These are phyloP conservation scores for Suillus subluteus DNA, from an alignment of 768 basidiomycete genomes.

Conservation along the genomic window DNA sequence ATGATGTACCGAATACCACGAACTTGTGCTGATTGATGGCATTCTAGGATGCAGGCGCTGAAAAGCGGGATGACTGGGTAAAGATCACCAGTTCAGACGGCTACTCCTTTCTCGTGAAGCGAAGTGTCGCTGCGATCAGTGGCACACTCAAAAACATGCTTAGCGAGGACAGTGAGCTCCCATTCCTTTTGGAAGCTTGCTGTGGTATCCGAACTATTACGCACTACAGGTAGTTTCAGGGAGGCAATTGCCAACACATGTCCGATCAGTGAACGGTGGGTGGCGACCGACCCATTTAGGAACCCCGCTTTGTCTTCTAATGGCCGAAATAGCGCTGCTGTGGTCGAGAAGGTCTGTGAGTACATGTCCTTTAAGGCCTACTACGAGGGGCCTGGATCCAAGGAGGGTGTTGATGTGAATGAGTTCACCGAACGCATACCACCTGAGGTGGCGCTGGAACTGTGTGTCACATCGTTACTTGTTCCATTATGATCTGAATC, in stretches of 20 bases:
- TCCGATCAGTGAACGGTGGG: constrained; percentile 72
- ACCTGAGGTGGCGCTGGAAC: constrained; percentile 85
- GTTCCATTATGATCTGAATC: constrained; percentile 5
- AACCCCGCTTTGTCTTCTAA: constrained; percentile 4
- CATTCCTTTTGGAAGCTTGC: constrained; percentile 14
- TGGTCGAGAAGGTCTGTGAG: constrained; percentile 88
- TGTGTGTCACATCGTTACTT: constrained; percentile 48
- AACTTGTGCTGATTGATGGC: constrained; percentile 2
- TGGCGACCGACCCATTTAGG: background rate
- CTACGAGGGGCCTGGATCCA: constrained; percentile 68
- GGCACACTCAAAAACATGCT: constrained; percentile 85
- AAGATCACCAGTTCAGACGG: constrained; percentile 79
- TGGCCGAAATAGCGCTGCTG: constrained; percentile 50
- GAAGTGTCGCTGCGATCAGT: constrained; percentile 76
- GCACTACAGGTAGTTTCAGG: constrained; percentile 62
- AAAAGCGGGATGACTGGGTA: constrained; percentile 63
- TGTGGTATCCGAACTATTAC: constrained; percentile 14
- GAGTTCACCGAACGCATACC: constrained; percentile 85
- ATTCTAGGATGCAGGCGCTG: background rate
- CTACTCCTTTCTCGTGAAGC: constrained; percentile 76
- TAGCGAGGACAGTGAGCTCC: constrained; percentile 63
- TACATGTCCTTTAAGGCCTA: constrained; percentile 86
- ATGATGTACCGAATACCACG: background rate
- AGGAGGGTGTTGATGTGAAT: constrained; percentile 74
- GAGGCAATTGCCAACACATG: constrained; percentile 77